Percentiles rank a stretch among this genome's conserved stretches.
Evolutionary conservation across 148 eudicot species (phyloP).

Genomic region (Cornus controversa): DNA sequence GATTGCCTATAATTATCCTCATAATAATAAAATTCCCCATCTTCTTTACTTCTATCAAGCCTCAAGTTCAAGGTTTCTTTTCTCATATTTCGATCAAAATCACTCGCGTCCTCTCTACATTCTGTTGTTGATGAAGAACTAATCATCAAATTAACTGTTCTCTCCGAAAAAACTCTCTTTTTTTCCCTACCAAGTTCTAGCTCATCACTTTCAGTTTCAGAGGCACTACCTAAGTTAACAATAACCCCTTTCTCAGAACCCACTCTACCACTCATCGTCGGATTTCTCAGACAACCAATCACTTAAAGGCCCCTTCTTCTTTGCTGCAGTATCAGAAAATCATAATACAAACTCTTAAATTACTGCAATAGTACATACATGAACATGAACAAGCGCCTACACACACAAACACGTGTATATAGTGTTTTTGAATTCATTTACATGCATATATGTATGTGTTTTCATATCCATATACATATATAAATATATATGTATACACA

Average conservation of each 20-base stretch:
- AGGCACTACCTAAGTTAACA: constrained; percentile 17
- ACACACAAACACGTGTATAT: constrained; percentile 13
- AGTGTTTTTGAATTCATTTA: background rate
- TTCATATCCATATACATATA: background rate
- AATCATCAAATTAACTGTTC: constrained; percentile 8
- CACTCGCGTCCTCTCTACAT: constrained; percentile 15
- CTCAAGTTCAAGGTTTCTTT: constrained; percentile 28
- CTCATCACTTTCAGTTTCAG: constrained; percentile 19
- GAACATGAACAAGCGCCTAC: background rate
- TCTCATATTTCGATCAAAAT: constrained; percentile 15
- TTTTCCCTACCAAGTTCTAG: constrained; percentile 14
- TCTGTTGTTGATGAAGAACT: constrained; percentile 23
- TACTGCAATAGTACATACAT: background rate
- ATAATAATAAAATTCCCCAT: constrained; percentile 19
- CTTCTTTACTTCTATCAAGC: constrained; percentile 25
- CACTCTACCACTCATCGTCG: constrained; percentile 29
- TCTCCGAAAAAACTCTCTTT: constrained; percentile 21
- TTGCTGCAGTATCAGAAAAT: constrained; percentile 41
- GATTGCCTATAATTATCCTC: constrained; percentile 26
- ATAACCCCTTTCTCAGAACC: constrained; percentile 24
- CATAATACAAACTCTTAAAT: background rate
- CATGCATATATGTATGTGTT: background rate
- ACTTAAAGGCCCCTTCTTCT: constrained; percentile 26
- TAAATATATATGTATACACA: no score
- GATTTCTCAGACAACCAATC: constrained; percentile 36